Percentiles rank a stretch among this genome's conserved stretches.
phyloP scores from a whole-genome alignment of 306 rosid genomes.

The Sphenostylis stenocarpa region DNA sequence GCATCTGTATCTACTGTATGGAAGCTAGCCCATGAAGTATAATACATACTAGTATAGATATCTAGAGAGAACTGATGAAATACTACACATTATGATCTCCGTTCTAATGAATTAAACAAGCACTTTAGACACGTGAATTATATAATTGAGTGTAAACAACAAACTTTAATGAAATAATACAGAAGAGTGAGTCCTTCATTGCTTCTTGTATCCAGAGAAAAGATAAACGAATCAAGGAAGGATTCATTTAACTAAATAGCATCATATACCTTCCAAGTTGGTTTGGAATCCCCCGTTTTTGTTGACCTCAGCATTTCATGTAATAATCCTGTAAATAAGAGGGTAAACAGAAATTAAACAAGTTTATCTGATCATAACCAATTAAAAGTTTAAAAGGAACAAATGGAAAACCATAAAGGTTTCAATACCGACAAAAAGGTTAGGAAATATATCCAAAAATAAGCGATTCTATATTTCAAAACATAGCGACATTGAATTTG shows the following conservation, averaged over 20 bases:
- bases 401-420: neutral
- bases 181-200: conserved; percentile 10
- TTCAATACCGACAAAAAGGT: conserved; percentile 7
- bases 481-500: neutral
- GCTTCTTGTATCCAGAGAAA: neutral
- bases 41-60: conserved; percentile 17
- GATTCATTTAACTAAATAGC: conserved; percentile 11
- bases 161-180: conserved; percentile 15
- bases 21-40: conserved; percentile 2
- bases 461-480: conserved; percentile 14
- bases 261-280: conserved; percentile 86
- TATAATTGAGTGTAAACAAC: neutral
- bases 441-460: neutral
- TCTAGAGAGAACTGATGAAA: conserved; percentile 11
- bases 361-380: neutral
- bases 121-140: conserved; percentile 6
- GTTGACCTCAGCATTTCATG: conserved; percentile 87
- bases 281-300: conserved; percentile 83
- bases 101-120: conserved; percentile 6
- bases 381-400: neutral
- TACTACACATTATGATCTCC: neutral
- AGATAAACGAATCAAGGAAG: conserved; percentile 2
- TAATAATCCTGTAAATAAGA: conserved; percentile 65
- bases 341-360: conserved; percentile 16
- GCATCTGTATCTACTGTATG: neutral